phyloP scores from a whole-genome alignment of 257 asterid genomes.

The Gentiana straminea region DNA sequence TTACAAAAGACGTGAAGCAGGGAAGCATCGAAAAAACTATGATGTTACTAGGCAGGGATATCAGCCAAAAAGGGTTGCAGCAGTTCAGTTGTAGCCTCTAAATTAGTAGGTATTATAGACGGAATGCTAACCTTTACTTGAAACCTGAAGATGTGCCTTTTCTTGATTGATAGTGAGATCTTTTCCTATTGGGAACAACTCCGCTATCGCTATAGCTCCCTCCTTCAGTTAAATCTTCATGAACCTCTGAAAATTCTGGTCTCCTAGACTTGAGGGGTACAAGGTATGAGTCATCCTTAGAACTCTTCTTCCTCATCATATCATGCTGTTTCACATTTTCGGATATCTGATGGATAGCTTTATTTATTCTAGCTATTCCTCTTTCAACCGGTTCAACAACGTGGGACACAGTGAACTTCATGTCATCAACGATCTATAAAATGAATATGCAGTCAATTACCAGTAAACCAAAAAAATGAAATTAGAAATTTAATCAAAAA shows the following conservation, averaged over 20 bases:
- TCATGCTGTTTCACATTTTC: constrained; percentile 76
- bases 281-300: constrained; percentile 76
- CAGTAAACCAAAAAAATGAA: not conserved
- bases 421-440: constrained; percentile 76
- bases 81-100: no score
- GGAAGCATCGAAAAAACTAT: no score
- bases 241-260: constrained; percentile 63
- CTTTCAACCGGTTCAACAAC: constrained; percentile 93
- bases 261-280: constrained; percentile 64
- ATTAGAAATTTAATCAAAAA: not conserved
- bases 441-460: constrained; percentile 5
- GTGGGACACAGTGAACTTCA: constrained; percentile 94
- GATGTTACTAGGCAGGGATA: no score
- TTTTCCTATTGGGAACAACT: constrained; percentile 34
- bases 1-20: no score
- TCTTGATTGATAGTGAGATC: constrained; percentile 23
- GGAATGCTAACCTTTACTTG: constrained; percentile 28
- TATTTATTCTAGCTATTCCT: constrained; percentile 77
- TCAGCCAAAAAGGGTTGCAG: no score
- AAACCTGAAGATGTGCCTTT: constrained; percentile 37
- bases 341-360: constrained; percentile 77
- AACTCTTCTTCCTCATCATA: constrained; percentile 44
- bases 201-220: constrained; percentile 84
- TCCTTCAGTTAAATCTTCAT: constrained; percentile 54
- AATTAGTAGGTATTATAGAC: no score